Percentiles rank a stretch among this genome's conserved stretches.
Conservation (phyloP, 78 protist genomes). For the Protostelium mycophagum region DNA sequence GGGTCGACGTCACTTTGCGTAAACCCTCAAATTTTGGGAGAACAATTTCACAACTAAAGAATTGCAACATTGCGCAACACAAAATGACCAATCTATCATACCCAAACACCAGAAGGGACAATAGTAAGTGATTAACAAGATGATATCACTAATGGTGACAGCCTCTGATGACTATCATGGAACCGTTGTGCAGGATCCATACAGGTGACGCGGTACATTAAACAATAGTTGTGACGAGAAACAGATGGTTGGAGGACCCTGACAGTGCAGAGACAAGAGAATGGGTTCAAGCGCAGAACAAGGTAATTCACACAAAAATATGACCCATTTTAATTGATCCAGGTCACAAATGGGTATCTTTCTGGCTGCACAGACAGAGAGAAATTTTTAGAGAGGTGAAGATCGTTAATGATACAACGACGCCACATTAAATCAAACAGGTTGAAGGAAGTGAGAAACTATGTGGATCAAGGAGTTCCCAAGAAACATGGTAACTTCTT, state of each 20-base stretch:
- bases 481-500: constrained; percentile 3
- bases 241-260: constrained; percentile 75
- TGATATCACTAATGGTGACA: no score
- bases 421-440: not conserved
- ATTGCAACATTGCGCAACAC: no score
- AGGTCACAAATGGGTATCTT: constrained; percentile 16
- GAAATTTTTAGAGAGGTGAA: constrained; percentile 11
- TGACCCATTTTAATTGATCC: not conserved
- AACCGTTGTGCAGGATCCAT: not conserved
- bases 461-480: constrained; percentile 2
- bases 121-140: no score
- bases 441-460: constrained; percentile 8
- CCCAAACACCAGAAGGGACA: no score
- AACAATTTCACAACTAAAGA: no score
- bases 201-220: constrained; percentile 20
- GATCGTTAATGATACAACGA: not conserved
- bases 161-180: not conserved
- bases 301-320: not conserved
- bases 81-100: no score
- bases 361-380: constrained; percentile 14
- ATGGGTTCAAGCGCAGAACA: constrained; percentile 34
- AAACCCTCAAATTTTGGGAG: no score
- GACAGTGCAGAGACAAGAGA: constrained; percentile 49
- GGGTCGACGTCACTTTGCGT: no score
- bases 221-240: constrained; percentile 6